Evolutionary conservation across 306 rosid species (phyloP), one percentile per base, ranked within the genome.

Genomic region (Amphicarpaea edgeworthii): DNA sequence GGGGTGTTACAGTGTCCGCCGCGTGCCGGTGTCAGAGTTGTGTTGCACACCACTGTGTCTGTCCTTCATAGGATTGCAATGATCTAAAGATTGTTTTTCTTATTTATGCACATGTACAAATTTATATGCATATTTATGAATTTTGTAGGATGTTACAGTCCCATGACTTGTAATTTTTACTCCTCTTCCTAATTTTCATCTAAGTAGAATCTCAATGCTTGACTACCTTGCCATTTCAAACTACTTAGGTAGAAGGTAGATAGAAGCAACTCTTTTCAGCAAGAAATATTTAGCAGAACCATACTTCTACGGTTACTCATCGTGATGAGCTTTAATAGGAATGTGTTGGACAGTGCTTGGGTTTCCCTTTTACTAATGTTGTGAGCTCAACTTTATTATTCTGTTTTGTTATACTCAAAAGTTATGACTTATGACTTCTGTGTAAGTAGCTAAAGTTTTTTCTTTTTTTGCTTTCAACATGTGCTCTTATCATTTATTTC

Each of bases 401-500:
- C 7, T 38, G 26, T 34, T 7, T 34, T 34, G 5, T 4, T 30
- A 32, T 37, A 47, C 12, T 19, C 23, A 45, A 75, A 68, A 58
- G 50, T 40, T 30, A 40, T 53, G 41, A 8, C 50, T 40, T 30
- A 40, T 53, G 41, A 8, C 50, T 49, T 1, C 30, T 50, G 30
- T 60, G 70, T 50, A 40, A 28, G 17, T 16, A 54, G 68, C 40
- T 74, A 15, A 16, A 59, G 42, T 26, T 6, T 28, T 58, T 58
- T 17, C 8, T 14, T 58, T 12, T 30, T 19, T 21, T 37, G 26
- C 32, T 65, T 53, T 17, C 66, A 23, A 61, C 9, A 11, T 67
- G 45, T 72, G 50, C 79, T 28, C 16, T n/a, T 46, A 30, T 74
- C 71, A n/a, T 34, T 67, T 55, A 26, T 50, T 80, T 24, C 68